These are phyloP conservation scores for Lepidopterella palustris DNA, from an alignment of 495 filamentous ascomycete genomes.

Conservation along the genomic window DNA sequence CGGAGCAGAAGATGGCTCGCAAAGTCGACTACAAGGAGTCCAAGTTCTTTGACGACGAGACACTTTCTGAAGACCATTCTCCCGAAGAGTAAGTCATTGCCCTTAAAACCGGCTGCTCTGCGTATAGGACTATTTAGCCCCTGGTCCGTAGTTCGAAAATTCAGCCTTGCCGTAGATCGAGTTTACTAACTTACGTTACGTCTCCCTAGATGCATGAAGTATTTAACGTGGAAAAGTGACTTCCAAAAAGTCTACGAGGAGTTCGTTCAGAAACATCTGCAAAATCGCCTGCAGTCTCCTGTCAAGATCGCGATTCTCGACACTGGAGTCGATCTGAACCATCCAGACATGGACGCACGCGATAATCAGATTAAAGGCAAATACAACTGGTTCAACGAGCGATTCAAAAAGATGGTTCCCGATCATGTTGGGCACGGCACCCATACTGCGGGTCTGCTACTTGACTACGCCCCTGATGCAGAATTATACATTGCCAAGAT, in stretches of 20 bases:
- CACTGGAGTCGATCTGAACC: not conserved
- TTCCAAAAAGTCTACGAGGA: not conserved
- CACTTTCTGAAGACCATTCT: not conserved
- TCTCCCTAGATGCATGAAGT: not conserved
- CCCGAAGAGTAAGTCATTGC: not conserved
- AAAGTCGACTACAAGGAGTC: not conserved
- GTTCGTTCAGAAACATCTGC: not conserved
- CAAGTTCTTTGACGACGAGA: not conserved
- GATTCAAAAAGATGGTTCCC: not conserved
- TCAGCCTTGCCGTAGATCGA: not conserved
- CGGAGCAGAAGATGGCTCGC: not conserved
- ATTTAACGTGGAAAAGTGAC: not conserved
- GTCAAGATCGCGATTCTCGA: not conserved
- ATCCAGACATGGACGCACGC: not conserved
- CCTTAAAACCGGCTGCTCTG: not conserved
- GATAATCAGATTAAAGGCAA: not conserved
- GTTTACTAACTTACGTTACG: not conserved
- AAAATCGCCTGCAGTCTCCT: not conserved
- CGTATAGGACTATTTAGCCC: not conserved
- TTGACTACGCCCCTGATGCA: not conserved
- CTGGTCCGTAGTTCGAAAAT: not conserved
- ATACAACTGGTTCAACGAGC: not conserved
- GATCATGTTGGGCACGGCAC: slow-evolving; percentile 4
- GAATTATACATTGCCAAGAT: slow-evolving; percentile 1
- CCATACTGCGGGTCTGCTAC: not conserved